phyloP scores from a whole-genome alignment of 805 yeast genomes.

The Kluyveromyces siamensis region DNA sequence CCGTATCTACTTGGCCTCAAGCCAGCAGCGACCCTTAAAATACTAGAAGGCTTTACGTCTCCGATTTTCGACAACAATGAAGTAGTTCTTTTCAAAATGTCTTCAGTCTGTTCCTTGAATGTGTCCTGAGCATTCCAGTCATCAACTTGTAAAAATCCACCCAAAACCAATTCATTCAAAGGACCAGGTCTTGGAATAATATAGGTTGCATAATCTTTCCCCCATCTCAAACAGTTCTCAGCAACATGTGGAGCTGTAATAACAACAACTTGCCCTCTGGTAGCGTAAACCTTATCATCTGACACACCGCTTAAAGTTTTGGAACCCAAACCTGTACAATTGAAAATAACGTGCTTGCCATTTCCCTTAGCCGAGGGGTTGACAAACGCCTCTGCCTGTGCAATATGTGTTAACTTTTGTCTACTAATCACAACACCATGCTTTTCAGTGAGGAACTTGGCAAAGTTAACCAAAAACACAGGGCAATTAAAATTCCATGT shows the following conservation, averaged over 20 bases:
- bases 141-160: slow-evolving; percentile 62
- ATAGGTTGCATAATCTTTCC: slow-evolving; percentile 53
- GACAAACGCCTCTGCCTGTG: slow-evolving; percentile 39
- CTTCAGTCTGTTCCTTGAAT: slow-evolving; percentile 45
- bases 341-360: slow-evolving; percentile 39
- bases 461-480: slow-evolving; percentile 41
- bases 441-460: slow-evolving; percentile 31
- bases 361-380: slow-evolving; percentile 27
- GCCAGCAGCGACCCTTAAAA: slow-evolving; percentile 62
- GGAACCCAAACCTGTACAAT: slow-evolving; percentile 74
- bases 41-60: slow-evolving; percentile 33
- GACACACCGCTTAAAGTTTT: slow-evolving; percentile 52
- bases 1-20: slow-evolving; percentile 70
- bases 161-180: slow-evolving; percentile 58
- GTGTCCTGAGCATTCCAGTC: slow-evolving; percentile 53
- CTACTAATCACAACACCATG: slow-evolving; percentile 46
- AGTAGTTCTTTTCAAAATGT: slow-evolving; percentile 52
- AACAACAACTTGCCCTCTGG: slow-evolving; percentile 74
- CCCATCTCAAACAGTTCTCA: slow-evolving; percentile 54
- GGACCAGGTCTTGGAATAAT: slow-evolving; percentile 65
- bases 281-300: slow-evolving; percentile 56
- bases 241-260: slow-evolving; percentile 59
- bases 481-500: slow-evolving; percentile 74
- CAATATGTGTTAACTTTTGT: slow-evolving; percentile 40
- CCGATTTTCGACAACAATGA: slow-evolving; percentile 42